A percentile compares a stretch with the other conserved stretches of the same genome.
Conservation (phyloP, 495 filamentous ascomycete genomes). For the Podospora appendiculata region DNA sequence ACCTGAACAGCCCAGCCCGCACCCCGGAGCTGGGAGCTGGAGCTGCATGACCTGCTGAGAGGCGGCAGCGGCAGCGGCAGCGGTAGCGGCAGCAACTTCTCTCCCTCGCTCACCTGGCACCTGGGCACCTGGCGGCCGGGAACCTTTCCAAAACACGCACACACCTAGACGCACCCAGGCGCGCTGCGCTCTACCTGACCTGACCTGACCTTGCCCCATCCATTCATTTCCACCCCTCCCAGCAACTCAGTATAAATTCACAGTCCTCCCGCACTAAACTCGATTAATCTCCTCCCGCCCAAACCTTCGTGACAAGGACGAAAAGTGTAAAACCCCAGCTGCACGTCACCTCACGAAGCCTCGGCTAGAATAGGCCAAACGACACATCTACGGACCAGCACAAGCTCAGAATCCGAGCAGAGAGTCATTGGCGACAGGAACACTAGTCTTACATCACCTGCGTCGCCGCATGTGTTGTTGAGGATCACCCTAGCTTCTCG, state of each 20-base stretch:
- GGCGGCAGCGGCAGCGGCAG: too few relatives aligned
- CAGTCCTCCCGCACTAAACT: conserved; percentile 23
- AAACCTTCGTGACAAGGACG: conserved; percentile 10
- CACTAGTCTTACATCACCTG: conserved; percentile 5
- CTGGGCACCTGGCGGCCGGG: too few relatives aligned
- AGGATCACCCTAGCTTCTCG: conserved; percentile 11
- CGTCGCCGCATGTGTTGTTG: background rate
- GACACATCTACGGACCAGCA: background rate
- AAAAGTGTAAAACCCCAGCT: conserved; percentile 3
- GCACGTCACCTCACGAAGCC: conserved; percentile 19
- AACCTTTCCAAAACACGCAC: too few relatives aligned
- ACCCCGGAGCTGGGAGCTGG: too few relatives aligned
- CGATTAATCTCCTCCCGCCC: conserved; percentile 24
- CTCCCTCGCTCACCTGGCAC: too few relatives aligned
- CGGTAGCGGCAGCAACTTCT: too few relatives aligned
- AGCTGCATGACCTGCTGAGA: too few relatives aligned
- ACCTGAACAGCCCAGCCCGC: too few relatives aligned
- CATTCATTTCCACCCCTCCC: conserved; percentile 10
- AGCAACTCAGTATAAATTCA: conserved; percentile 22
- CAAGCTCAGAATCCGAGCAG: background rate
- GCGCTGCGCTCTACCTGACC: too few relatives aligned
- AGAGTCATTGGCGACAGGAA: conserved; percentile 1
- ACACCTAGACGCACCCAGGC: too few relatives aligned
- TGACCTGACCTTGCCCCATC: conserved; percentile 10
- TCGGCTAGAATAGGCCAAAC: conserved; percentile 14